These are phyloP conservation scores for Suillus americanus DNA, from an alignment of 768 basidiomycete genomes.

Conservation along the genomic window DNA sequence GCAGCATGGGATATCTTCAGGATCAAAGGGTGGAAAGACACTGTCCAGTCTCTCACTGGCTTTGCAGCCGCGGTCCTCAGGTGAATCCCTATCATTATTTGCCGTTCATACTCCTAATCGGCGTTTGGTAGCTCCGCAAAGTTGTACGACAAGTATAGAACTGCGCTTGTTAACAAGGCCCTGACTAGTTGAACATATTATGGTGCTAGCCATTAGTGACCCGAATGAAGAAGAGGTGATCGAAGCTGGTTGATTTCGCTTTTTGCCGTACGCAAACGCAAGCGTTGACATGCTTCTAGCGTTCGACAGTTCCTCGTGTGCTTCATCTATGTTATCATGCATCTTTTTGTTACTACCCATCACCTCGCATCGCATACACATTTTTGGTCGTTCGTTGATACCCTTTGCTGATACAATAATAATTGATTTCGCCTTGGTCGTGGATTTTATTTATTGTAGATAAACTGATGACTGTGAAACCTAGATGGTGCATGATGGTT, in stretches of 20 bases:
- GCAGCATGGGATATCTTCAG: slow-evolving; percentile 81
- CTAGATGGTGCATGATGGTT: background rate
- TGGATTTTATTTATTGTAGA: background rate
- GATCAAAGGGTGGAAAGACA: slow-evolving; percentile 57
- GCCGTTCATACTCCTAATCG: slow-evolving; percentile 4
- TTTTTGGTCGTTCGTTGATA: background rate
- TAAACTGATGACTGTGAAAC: background rate
- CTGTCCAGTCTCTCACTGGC: slow-evolving; percentile 65
- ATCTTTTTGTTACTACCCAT: slow-evolving; percentile 1
- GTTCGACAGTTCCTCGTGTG: background rate
- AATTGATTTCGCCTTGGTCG: background rate
- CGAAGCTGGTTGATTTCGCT: background rate
- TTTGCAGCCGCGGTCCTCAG: slow-evolving; percentile 72
- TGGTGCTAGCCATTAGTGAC: background rate
- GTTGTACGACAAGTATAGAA: slow-evolving; percentile 72
- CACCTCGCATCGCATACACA: background rate
- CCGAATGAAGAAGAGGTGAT: background rate
- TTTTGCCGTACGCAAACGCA: background rate
- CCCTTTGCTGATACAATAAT: background rate
- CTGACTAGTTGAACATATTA: slow-evolving; percentile 17
- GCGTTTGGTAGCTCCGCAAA: slow-evolving; percentile 58
- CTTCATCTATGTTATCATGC: slow-evolving; percentile 2
- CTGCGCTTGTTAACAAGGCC: slow-evolving; percentile 52
- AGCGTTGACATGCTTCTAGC: background rate
- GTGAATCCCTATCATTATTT: slow-evolving; percentile 37